A percentile compares a stretch with the other conserved stretches of the same genome.
phyloP scores from a whole-genome alignment of 1,284 basidiomycete genomes.

The Cystobasidium slooffiae region DNA sequence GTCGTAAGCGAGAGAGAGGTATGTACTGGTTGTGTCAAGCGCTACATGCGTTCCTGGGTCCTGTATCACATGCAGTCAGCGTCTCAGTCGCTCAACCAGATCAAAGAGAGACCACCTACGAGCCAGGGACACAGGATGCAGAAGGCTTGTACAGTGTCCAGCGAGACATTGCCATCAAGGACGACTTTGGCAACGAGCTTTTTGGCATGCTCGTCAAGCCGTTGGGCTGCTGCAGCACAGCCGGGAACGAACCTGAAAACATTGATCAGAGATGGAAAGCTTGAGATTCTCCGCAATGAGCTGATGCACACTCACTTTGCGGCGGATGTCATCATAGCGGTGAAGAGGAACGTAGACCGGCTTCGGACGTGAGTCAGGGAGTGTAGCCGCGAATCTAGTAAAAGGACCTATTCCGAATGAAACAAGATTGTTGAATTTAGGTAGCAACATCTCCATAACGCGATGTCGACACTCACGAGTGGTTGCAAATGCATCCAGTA shows the following conservation, averaged over 20 bases:
- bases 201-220: constrained; percentile 30
- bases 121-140: constrained; percentile 34
- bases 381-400: constrained; percentile 22
- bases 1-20: constrained; percentile 36
- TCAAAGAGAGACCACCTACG: background rate
- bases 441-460: background rate
- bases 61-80: background rate
- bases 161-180: constrained; percentile 16
- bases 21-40: constrained; percentile 31
- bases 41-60: constrained; percentile 37
- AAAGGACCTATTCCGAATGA: background rate
- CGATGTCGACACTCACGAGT: background rate
- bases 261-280: background rate
- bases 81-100: background rate
- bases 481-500: constrained; percentile 28
- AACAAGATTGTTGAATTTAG: background rate
- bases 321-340: constrained; percentile 25
- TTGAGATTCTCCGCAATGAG: background rate
- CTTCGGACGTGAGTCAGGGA: constrained; percentile 4
- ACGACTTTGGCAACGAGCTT: constrained; percentile 23
- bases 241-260: constrained; percentile 21
- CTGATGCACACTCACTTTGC: constrained; percentile 14
- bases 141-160: constrained; percentile 32
- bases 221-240: constrained; percentile 20
- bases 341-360: constrained; percentile 32